phyloP scores from a whole-genome alignment of 2,329 filamentous ascomycete genomes.

The Exserohilum turcica region DNA sequence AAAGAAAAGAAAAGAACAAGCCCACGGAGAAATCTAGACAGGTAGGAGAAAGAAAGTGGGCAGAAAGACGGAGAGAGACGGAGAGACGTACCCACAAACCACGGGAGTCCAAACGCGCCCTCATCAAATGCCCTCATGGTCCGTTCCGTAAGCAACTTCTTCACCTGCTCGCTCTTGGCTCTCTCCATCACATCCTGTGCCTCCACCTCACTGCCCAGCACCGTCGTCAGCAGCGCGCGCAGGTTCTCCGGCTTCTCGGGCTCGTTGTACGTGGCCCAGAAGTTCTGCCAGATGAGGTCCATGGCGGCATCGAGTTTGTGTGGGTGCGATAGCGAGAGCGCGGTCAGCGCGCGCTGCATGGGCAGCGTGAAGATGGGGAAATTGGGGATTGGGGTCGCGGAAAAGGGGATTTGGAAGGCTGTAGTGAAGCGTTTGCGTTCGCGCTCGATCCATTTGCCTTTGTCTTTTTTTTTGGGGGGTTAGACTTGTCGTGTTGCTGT shows the following conservation, averaged over 20 bases:
- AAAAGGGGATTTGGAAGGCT: conserved; percentile 61
- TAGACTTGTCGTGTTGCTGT: no score
- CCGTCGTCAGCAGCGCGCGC: conserved; percentile 49
- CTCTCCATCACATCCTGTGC: conserved; percentile 51
- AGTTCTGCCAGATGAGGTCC: conserved; percentile 56
- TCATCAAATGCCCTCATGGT: conserved; percentile 58
- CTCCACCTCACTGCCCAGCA: conserved; percentile 55
- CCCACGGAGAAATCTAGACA: no score
- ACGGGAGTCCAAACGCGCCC: conserved; percentile 66
- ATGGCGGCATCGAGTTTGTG: conserved; percentile 50
- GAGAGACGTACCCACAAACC: conserved; percentile 53
- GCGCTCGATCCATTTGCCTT: conserved; percentile 60
- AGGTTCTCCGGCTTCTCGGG: conserved; percentile 55
- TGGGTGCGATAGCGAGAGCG: conserved; percentile 52
- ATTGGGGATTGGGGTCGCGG: conserved; percentile 49
- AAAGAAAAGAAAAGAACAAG: neutral
- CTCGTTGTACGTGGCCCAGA: conserved; percentile 58
- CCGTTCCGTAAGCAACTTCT: conserved; percentile 54
- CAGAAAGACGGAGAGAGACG: no score
- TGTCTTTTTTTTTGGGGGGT: conserved; percentile 53
- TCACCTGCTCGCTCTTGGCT: conserved; percentile 50
- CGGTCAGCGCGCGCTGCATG: conserved; percentile 59
- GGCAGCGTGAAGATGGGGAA: conserved; percentile 61
- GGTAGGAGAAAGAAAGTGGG: no score
- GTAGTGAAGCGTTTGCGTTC: conserved; percentile 62